Evolutionary conservation across 148 eudicot species (phyloP).

Genomic region (Rhododendron ferrugineum): DNA sequence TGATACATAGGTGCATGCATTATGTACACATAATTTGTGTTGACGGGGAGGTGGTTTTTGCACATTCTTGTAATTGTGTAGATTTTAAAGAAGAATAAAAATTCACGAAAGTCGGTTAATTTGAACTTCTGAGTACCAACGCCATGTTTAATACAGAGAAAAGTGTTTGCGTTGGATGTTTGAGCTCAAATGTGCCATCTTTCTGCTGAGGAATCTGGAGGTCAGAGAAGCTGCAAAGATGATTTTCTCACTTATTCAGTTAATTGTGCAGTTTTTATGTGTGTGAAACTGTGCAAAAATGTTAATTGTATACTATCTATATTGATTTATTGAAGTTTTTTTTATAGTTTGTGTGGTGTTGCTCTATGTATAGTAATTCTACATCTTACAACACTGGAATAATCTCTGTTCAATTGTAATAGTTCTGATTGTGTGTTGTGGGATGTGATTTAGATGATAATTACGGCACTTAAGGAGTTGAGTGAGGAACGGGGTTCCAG

Average conservation of each 20-base stretch:
- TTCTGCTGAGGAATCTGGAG: background rate
- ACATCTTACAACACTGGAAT: background rate
- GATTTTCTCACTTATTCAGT: background rate
- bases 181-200: background rate
- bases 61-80: background rate
- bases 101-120: background rate
- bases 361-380: background rate
- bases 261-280: background rate
- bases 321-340: background rate
- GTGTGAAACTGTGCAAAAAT: background rate
- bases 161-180: background rate
- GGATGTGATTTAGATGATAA: conserved; percentile 51
- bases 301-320: background rate
- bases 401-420: background rate
- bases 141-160: background rate
- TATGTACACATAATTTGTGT: background rate
- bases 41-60: background rate
- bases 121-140: background rate
- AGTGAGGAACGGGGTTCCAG: conserved; percentile 47
- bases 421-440: conserved; percentile 7
- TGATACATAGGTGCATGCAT: background rate
- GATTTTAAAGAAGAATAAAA: background rate
- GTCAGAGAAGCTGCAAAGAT: background rate
- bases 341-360: background rate
- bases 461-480: conserved; percentile 37